phyloP scores from a whole-genome alignment of 2,329 filamentous ascomycete genomes.

The Trichocomaceae sp. region DNA sequence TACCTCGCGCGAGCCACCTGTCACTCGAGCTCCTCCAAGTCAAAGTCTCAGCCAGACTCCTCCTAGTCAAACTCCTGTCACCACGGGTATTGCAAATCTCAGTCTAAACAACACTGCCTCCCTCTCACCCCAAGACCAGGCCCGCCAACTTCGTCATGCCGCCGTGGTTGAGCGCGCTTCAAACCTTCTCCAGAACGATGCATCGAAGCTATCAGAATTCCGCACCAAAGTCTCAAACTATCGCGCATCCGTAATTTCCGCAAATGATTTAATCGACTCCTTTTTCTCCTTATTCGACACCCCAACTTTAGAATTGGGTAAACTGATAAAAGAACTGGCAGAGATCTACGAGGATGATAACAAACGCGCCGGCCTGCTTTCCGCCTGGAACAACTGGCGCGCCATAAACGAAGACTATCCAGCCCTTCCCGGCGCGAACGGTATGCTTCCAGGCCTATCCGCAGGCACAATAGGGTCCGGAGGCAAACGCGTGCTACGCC shows the following conservation, averaged over 20 bases:
- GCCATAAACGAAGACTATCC: slow-evolving; percentile 96
- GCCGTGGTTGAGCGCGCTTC: slow-evolving; percentile 80
- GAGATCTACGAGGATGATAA: slow-evolving; percentile 80
- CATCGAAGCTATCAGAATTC: slow-evolving; percentile 68
- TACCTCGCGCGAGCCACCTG: slow-evolving; percentile 46
- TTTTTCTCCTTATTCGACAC: slow-evolving; percentile 86
- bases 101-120: slow-evolving; percentile 38
- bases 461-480: slow-evolving; percentile 52
- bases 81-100: slow-evolving; percentile 45
- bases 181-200: slow-evolving; percentile 71
- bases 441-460: slow-evolving; percentile 54
- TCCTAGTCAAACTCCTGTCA: slow-evolving; percentile 22
- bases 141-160: slow-evolving; percentile 69
- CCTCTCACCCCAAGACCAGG: slow-evolving; percentile 70
- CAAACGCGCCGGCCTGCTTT: slow-evolving; percentile 67
- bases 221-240: slow-evolving; percentile 73
- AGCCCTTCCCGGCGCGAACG: slow-evolving; percentile 68
- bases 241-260: slow-evolving; percentile 60
- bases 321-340: slow-evolving; percentile 81
- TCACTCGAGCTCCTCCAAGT: slow-evolving; percentile 34
- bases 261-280: slow-evolving; percentile 71
- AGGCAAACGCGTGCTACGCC: slow-evolving; percentile 55
- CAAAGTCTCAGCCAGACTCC: slow-evolving; percentile 22
- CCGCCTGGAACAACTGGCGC: slow-evolving; percentile 91
- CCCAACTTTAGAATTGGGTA: slow-evolving; percentile 72